These are phyloP conservation scores for Ogataea pilisensis DNA, from an alignment of 805 yeast genomes.

Conservation along the genomic window DNA sequence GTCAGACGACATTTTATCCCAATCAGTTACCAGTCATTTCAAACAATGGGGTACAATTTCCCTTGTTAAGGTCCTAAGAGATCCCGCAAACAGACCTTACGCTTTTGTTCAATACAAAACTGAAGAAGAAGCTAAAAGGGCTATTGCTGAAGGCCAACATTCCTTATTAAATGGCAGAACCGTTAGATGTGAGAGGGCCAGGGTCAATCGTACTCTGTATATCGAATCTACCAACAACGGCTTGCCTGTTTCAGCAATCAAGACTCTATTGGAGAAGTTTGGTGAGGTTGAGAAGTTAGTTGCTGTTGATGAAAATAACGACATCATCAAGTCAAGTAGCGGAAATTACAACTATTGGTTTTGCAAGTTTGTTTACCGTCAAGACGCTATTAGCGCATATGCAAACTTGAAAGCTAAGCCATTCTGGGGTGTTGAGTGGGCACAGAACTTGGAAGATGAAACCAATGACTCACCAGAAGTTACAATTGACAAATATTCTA, in stretches of 20 bases:
- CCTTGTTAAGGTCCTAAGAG: conserved; percentile 78
- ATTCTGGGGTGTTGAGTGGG: conserved; percentile 74
- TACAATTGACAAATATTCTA: conserved; percentile 62
- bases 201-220: conserved; percentile 82
- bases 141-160: conserved; percentile 66
- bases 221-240: conserved; percentile 36
- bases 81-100: conserved; percentile 78
- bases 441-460: conserved; percentile 67
- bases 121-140: conserved; percentile 65
- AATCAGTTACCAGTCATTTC: conserved; percentile 67
- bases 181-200: conserved; percentile 85
- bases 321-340: conserved; percentile 11
- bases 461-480: conserved; percentile 33
- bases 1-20: conserved; percentile 67
- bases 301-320: conserved; percentile 35
- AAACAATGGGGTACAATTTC: conserved; percentile 66
- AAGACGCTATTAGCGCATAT: conserved; percentile 83
- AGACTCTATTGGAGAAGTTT: conserved; percentile 40
- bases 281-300: conserved; percentile 76
- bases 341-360: conserved; percentile 48
- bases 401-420: conserved; percentile 57
- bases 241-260: conserved; percentile 30
- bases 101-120: conserved; percentile 85
- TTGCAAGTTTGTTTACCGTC: conserved; percentile 72
- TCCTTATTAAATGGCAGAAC: conserved; percentile 66